Base-by-base conservation (phyloP, 1,284 basidiomycete genomes). In the Malassezia obtusa region DNA sequence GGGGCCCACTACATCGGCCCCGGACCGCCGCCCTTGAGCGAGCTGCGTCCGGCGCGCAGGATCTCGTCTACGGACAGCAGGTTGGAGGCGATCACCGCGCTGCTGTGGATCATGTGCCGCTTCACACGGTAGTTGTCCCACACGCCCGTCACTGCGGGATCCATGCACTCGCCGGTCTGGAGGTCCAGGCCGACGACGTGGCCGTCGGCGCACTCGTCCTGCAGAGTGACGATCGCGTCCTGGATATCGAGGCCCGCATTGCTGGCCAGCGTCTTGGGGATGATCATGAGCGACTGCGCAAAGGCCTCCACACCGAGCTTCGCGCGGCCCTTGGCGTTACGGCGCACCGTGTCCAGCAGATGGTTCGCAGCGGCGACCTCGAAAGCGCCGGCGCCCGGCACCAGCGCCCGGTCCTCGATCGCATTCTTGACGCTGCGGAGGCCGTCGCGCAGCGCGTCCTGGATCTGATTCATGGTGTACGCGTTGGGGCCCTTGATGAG, bases 81-180 rank as follows among this genome's bases (percentile, higher is more conserved):
- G 76, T 98, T 98, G 63, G 94, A 84, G 19, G 90, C 92, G 68
- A 99, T 98, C 60, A 98, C 94, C 58, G 92, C 91, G 76, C 89
- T 92, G 54, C 57, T 91, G 74, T 98, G 92, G 52, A 99, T 78
- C 89, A 98, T 94, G 73, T 98, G 94, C 59, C 92, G 80, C 79
- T 98, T 98, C 58, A 98, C 94, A 57, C 94, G 80, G 76, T 95
- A 98, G 77, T 98, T 98, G 76, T 99, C 94, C 91, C 92, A 98
- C 17, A 99, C 84, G 35, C 94, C 94, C 71, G 89, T 85, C 4
- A 88, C 84, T 14, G 88, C 86, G 6, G 94, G 92, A 73, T 99
- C 92, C 73, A 94, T 88, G 3, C 92, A 90, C 75, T 96, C 90
- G 53, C 94, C 94, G 26, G 89, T 87, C 73, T 89, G 80, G 37